Percentiles rank a stretch among this genome's conserved stretches.
These are phyloP conservation scores for Quercus gilva DNA, from an alignment of 306 rosid genomes.

Conservation along the genomic window DNA sequence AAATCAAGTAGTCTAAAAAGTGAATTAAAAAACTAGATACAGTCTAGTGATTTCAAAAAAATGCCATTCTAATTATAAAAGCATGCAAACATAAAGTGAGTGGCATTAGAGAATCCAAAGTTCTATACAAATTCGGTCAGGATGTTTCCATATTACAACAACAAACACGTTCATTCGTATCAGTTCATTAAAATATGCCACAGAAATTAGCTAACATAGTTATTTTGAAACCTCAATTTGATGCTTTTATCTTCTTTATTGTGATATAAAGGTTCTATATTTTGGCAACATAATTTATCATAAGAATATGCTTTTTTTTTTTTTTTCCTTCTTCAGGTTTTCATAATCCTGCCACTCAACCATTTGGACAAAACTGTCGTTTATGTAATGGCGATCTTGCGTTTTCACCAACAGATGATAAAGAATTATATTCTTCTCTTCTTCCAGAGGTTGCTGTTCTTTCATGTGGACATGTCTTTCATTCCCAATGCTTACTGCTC, in stretches of 20 bases:
- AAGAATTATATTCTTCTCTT: background rate
- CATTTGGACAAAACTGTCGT: background rate
- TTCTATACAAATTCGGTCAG: too few relatives aligned
- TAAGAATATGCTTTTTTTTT: background rate
- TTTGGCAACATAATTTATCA: background rate
- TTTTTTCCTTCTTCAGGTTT: constrained; percentile 6
- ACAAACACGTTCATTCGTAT: too few relatives aligned
- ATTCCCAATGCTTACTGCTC: background rate
- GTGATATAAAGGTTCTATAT: background rate
- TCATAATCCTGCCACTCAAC: background rate
- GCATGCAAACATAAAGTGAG: too few relatives aligned
- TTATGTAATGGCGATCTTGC: constrained; percentile 5
- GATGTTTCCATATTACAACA: too few relatives aligned
- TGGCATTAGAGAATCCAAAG: too few relatives aligned
- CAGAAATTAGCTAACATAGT: too few relatives aligned
- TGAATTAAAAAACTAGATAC: too few relatives aligned
- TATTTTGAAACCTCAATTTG: background rate
- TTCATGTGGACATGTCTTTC: constrained; percentile 14
- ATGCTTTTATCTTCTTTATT: background rate
- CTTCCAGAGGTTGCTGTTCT: constrained; percentile 19
- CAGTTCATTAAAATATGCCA: too few relatives aligned
- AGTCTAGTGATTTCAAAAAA: too few relatives aligned
- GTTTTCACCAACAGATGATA: background rate
- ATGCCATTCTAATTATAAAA: too few relatives aligned
- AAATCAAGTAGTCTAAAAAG: too few relatives aligned